Conservation (phyloP, 352 stramenopile genomes). For the Aphanomyces astaci region DNA sequence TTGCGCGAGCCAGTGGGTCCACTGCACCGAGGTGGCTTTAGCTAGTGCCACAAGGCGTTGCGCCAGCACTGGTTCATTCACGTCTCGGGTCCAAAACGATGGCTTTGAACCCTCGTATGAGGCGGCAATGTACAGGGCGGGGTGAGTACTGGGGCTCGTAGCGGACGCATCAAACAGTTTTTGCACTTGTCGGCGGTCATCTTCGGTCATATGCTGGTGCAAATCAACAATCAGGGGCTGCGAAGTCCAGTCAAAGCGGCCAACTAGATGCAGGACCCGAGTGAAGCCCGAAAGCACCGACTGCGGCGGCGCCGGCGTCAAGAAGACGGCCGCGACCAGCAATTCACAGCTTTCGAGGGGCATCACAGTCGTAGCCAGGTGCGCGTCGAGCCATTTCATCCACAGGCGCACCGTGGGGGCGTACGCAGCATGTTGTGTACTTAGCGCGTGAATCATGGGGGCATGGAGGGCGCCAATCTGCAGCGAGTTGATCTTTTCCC, state of each 20-base stretch:
- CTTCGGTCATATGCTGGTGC: constrained; percentile 49
- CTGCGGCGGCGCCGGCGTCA: constrained; percentile 45
- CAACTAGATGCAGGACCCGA: constrained; percentile 63
- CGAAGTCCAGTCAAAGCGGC: constrained; percentile 66
- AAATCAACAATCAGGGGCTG: constrained; percentile 67
- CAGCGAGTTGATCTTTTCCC: constrained; percentile 65
- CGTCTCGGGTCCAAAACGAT: constrained; percentile 70
- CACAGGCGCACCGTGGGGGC: constrained; percentile 72
- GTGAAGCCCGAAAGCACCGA: constrained; percentile 76
- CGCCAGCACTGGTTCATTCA: constrained; percentile 44
- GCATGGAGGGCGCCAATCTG: constrained; percentile 63
- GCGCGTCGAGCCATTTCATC: constrained; percentile 72
- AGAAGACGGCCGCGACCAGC: constrained; percentile 66
- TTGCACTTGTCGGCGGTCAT: constrained; percentile 53
- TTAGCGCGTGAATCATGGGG: constrained; percentile 63
- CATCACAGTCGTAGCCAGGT: constrained; percentile 64
- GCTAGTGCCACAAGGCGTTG: constrained; percentile 57
- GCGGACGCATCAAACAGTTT: constrained; percentile 72
- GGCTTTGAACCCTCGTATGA: constrained; percentile 76
- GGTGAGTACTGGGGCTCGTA: constrained; percentile 43
- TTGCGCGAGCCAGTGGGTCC: constrained; percentile 49
- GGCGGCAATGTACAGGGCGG: constrained; percentile 66
- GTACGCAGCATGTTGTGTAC: constrained; percentile 68
- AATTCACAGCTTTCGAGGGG: constrained; percentile 68
- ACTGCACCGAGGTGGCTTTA: constrained; percentile 43